A percentile compares a stretch with the other conserved stretches of the same genome.
Conservation (phyloP, 805 yeast genomes). For the Barnettozyma siamensis region DNA sequence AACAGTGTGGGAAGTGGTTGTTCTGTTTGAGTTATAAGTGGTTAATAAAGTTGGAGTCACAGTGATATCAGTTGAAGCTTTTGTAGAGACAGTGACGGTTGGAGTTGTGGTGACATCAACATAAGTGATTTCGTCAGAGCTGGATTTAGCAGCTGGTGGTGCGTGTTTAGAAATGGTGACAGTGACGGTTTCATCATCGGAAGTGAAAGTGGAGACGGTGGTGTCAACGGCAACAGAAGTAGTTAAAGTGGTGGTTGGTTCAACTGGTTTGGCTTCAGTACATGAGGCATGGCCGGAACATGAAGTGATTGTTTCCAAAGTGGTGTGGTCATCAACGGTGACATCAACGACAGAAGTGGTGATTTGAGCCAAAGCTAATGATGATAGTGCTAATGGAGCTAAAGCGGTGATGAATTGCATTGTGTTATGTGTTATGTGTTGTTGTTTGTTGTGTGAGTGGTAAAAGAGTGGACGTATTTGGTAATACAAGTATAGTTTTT, state of each 20-base stretch:
- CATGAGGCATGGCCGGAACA: slow-evolving; percentile 19
- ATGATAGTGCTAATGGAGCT: slow-evolving; percentile 21
- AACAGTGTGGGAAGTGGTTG: slow-evolving; percentile 10
- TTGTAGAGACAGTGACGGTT: slow-evolving; percentile 33
- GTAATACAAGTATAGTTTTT: neutral
- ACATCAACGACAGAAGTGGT: slow-evolving; percentile 19
- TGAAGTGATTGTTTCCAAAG: slow-evolving; percentile 25
- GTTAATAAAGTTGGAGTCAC: slow-evolving; percentile 34
- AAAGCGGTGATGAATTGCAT: slow-evolving; percentile 23
- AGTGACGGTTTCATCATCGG: slow-evolving; percentile 21
- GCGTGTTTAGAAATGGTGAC: neutral
- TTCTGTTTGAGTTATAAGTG: slow-evolving; percentile 23
- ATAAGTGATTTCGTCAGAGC: slow-evolving; percentile 26
- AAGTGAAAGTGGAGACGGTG: slow-evolving; percentile 29
- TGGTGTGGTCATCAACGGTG: slow-evolving; percentile 14
- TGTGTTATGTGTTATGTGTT: slow-evolving; percentile 12
- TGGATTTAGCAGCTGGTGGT: neutral
- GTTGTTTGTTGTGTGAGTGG: slow-evolving; percentile 2
- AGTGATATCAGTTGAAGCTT: slow-evolving; percentile 36
- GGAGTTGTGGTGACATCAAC: slow-evolving; percentile 34
- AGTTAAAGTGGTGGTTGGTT: slow-evolving; percentile 18
- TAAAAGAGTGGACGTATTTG: slow-evolving; percentile 22
- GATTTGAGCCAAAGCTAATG: slow-evolving; percentile 20
- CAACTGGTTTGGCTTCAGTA: slow-evolving; percentile 7
- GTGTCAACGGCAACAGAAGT: slow-evolving; percentile 8